These are phyloP conservation scores for Osmanthus fragrans DNA, from an alignment of 257 asterid genomes.

Conservation along the genomic window DNA sequence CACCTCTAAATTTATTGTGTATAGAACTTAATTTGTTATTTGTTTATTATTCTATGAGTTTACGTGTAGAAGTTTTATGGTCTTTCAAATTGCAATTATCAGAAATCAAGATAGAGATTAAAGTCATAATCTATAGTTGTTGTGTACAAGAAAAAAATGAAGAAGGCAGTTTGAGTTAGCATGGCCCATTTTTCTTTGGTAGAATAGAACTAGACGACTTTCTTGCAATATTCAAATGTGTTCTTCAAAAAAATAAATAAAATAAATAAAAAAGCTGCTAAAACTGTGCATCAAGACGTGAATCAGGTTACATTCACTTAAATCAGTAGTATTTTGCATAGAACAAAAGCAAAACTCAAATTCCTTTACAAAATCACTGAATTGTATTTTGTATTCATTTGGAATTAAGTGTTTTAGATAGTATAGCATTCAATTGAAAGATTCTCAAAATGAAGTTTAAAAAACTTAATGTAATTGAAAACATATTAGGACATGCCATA, in stretches of 20 bases:
- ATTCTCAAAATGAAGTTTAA: too few relatives aligned
- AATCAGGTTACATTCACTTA: conserved; percentile 26
- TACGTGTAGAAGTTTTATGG: not conserved
- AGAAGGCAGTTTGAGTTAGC: too few relatives aligned
- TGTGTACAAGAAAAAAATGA: not conserved
- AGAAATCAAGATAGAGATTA: not conserved
- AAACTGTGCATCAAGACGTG: conserved; percentile 32
- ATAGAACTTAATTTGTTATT: not conserved
- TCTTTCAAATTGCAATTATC: not conserved
- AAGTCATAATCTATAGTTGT: not conserved
- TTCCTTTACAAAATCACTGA: not conserved
- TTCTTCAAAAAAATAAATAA: too few relatives aligned
- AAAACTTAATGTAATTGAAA: too few relatives aligned
- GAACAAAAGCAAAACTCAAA: not conserved
- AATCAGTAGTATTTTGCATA: not conserved
- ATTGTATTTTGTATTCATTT: not conserved
- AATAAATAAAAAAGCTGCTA: too few relatives aligned
- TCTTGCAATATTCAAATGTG: too few relatives aligned
- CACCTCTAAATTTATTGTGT: too few relatives aligned
- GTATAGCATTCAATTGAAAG: not conserved
- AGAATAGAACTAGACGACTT: too few relatives aligned
- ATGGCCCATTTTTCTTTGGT: too few relatives aligned
- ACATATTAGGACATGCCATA: too few relatives aligned
- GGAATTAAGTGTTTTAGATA: not conserved
- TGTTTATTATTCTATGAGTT: not conserved